These are phyloP conservation scores for Kalmusia sp. DNA, from an alignment of 2,329 filamentous ascomycete genomes.

Conservation along the genomic window DNA sequence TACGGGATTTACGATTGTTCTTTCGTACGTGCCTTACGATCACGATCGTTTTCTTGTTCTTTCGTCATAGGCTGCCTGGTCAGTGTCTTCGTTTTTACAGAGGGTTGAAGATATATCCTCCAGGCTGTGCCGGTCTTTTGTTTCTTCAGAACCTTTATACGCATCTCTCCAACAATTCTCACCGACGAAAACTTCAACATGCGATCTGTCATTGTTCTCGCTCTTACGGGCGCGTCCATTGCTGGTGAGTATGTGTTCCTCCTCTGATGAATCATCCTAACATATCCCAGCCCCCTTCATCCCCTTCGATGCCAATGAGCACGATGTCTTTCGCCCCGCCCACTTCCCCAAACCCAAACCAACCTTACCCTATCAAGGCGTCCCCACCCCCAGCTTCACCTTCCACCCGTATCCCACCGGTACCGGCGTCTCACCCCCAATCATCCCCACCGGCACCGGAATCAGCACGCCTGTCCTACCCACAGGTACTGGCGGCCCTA, in stretches of 20 bases:
- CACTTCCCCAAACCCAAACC: neutral
- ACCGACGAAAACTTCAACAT: conserved; percentile 18
- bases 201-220: conserved; percentile 29
- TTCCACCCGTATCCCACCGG: neutral
- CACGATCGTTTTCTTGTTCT: conserved; percentile 9
- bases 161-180: neutral
- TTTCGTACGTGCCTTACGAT: conserved; percentile 10
- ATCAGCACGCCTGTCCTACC: too few relatives aligned
- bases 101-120: conserved; percentile 17
- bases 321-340: neutral
- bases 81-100: conserved; percentile 16
- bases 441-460: neutral
- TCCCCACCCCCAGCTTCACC: neutral
- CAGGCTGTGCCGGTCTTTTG: conserved; percentile 21
- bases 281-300: conserved; percentile 10
- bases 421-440: neutral
- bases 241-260: conserved; percentile 18
- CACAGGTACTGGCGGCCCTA: neutral
- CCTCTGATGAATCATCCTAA: conserved; percentile 5
- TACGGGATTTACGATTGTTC: neutral
- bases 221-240: conserved; percentile 28
- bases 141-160: conserved; percentile 5
- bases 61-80: conserved; percentile 3
- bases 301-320: neutral
- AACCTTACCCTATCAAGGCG: too few relatives aligned